Evolutionary conservation across 768 basidiomycete genomes (phyloP), one percentile per base, ranked within the genome.

Genomic region (Rhodotorula graminis): DNA sequence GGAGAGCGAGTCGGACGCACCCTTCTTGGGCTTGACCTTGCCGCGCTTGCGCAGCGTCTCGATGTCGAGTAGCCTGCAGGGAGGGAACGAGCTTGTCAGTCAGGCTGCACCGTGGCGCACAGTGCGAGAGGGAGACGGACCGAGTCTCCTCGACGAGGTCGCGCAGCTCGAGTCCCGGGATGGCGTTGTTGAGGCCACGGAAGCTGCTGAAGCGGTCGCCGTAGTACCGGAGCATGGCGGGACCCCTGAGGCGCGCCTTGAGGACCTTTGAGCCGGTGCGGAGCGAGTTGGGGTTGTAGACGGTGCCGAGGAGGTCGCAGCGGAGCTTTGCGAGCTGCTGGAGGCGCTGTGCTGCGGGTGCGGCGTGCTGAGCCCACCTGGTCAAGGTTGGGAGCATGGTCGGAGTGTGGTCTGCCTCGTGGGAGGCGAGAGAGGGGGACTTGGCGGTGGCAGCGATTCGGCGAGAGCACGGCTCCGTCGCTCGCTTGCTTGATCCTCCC

Each of bases 211-310:
- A 57, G 44, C 75, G 72, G 47, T 70, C 0, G 90, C 90, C 75
- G 82, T 94, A 93, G 83, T 97, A 97, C 10, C 86, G 83, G 74
- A 89, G 79, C 88, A 96, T 90, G 40, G 91, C 85, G 0, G 92
- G 92, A 0, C 94, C 95, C 0, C 88, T 87, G 49, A 97, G 86
- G 27, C 89, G 85, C 23, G 86, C 84, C 29, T 89, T 88, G 59
- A 97, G 87, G 83, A 95, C 93, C 83, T 97, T 97, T 40, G 92
- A 89, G 27, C 95, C 95, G 0, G 90, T 93, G 27, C 94, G 88
- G 23, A 87, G 80, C 40, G 86, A 86, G 5, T 85, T 85, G 0
- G 94, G 94, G 82, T 97, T 97, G 82, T 90, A 92, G 8, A 89
- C 84, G 16, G 92, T 95, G 79, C 92, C 87, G 79, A 97, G 95